A percentile compares a stretch with the other conserved stretches of the same genome.
phyloP scores from a whole-genome alignment of 306 rosid genomes.

The Sesbania bispinosa region DNA sequence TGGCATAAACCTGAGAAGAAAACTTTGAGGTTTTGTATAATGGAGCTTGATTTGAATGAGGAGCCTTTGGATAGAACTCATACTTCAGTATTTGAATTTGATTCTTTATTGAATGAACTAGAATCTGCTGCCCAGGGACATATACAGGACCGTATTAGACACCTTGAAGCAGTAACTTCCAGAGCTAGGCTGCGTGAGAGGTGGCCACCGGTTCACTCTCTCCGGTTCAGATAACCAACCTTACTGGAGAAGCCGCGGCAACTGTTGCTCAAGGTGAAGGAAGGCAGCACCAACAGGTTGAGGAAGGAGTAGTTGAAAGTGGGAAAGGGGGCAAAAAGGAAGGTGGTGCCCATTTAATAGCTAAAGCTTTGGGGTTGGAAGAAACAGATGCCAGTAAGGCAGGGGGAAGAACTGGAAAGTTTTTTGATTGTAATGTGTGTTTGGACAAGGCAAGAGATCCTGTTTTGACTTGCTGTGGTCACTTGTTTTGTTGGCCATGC shows the following conservation, averaged over 20 bases:
- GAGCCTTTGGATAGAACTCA: conserved; percentile 54
- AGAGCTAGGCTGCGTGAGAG: conserved; percentile 63
- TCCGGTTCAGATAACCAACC: conserved; percentile 35
- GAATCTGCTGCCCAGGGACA: conserved; percentile 50
- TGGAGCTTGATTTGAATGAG: conserved; percentile 69
- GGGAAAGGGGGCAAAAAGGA: conserved; percentile 32
- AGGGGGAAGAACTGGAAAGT: conserved; percentile 34
- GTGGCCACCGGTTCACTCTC: conserved; percentile 32
- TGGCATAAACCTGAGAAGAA: conserved; percentile 35
- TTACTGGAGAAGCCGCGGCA: conserved; percentile 11
- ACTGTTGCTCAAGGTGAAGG: conserved; percentile 11
- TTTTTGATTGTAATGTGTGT: conserved; percentile 74
- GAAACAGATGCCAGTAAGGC: conserved; percentile 30
- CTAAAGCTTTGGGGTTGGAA: conserved; percentile 60
- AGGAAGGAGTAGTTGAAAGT: conserved; percentile 23
- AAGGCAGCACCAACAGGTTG: conserved; percentile 1
- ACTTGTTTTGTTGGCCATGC: conserved; percentile 94
- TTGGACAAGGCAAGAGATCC: conserved; percentile 64
- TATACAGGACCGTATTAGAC: conserved; percentile 65
- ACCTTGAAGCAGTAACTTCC: conserved; percentile 57
- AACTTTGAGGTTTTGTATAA: conserved; percentile 28
- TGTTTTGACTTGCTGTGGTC: conserved; percentile 88
- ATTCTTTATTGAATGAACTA: conserved; percentile 49
- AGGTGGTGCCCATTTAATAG: conserved; percentile 41
- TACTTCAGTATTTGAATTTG: conserved; percentile 40